Base-by-base conservation (phyloP, 805 yeast species). In the Zygosaccharomyces lentus region DNA sequence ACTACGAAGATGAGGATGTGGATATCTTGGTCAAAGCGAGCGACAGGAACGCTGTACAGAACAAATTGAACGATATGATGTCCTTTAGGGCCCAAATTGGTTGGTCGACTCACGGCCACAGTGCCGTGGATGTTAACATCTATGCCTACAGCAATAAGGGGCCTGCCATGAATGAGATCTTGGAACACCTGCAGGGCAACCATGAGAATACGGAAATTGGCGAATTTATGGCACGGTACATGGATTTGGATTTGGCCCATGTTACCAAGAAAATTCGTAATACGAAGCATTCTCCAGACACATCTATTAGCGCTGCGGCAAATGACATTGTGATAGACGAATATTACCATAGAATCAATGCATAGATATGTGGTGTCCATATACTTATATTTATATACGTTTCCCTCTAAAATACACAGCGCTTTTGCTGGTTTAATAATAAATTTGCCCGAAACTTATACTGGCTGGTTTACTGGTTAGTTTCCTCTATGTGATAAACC, bases 41-140 rank as follows among this genome's bases (percentile, higher is more conserved):
- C 1, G 55, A 59, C 34, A 59, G 73, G 2, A 55, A 52, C 41
- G 52, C 48, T 9, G 43, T 64, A 13, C 68, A 64, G 49, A 80
- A 80, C 49, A 67, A 73, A 32, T 65, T 88, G 46, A 84, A 86
- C 58, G 74, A 81, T 45, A 76, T 90, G 76, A 76, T 88, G 9
- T 84, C 95, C 0, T 58, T 68, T n/a, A 78, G 96, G 52, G 88
- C 97, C 0, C 85, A 85, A 65, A 79, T 88, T 13, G 97, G 96
- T n/a, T 90, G 96, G 96, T 75, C 95, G 8, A 90, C 97, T 0
- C 95, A 88, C 59, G 98, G 97, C 25, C 98, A 90, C 65, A 82
- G 95, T 16, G 96, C 96, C 0, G 96, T 90, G 12, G 98, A 90
- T 66, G 96, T 90, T 30, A 90, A 91, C 59, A 85, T 91, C 40